These are phyloP conservation scores for Neonectria hederae DNA, from an alignment of 2,329 filamentous ascomycete species.

Conservation along the genomic window DNA sequence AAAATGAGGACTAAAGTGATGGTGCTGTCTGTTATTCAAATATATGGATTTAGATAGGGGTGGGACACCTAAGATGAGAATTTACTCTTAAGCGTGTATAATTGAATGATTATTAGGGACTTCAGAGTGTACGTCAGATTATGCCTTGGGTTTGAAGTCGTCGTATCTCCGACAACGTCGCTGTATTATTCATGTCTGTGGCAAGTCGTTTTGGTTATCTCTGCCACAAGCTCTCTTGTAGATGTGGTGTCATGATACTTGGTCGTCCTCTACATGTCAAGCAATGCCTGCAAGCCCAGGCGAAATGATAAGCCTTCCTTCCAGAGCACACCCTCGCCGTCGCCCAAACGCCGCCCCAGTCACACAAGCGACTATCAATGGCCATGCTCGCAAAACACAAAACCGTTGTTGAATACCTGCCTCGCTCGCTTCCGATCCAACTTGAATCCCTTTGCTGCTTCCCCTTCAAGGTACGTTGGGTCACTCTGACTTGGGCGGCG, in stretches of 20 bases:
- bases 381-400: constrained; percentile 19
- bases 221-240: not conserved
- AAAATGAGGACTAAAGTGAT: too few species aligned
- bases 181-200: not conserved
- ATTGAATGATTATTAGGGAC: not conserved
- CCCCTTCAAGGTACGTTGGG: constrained; percentile 3
- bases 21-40: too few species aligned
- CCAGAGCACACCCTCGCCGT: not conserved
- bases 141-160: not conserved
- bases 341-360: constrained; percentile 18
- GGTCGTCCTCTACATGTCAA: constrained; percentile 17
- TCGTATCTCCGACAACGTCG: not conserved
- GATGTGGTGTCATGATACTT: constrained; percentile 1
- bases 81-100: too few species aligned
- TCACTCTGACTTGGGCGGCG: constrained; percentile 37
- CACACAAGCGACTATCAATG: constrained; percentile 8
- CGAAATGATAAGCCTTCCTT: constrained; percentile 1
- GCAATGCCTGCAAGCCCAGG: constrained; percentile 1
- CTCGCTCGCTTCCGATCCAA: not conserved
- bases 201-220: not conserved
- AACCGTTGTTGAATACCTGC: constrained; percentile 18
- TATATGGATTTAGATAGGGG: too few species aligned
- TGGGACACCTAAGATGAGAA: too few species aligned
- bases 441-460: not conserved
- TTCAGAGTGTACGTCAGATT: too few species aligned